Evolutionary conservation across 176 grass and related monocot species (phyloP), one percentile per base, ranked within the genome.

Genomic region (Guadua angustifolia): DNA sequence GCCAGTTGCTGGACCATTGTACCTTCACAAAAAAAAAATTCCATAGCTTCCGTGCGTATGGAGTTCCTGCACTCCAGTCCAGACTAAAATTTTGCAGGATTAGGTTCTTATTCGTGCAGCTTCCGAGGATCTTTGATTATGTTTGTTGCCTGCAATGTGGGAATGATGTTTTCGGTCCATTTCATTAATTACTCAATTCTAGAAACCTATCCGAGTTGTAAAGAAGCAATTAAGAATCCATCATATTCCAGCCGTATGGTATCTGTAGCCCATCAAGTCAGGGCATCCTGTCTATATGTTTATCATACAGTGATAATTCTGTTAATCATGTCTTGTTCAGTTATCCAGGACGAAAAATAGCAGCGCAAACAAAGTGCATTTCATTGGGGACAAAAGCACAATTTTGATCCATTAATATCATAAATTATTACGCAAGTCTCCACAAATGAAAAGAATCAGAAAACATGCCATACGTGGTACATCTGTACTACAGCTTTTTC

Each of bases 371-470:
- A 26, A 15, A 24, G 9, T 39, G 21, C 9, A 63, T 6, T 51
- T 53, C 74, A 47, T 10, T 6, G 18, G 1, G 29, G 5, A 17
- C 17, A 32, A 1, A 18, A 8, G 21, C 11, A 61, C 39, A 69
- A 68, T 42, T 16, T 22, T 24, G 1, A 55, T 29, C 49, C 42
- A 18, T 35, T 38, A 63, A 72, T 40, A 22, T 36, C 24, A 26
- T 7, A 42, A 7, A 50, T 73, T 90, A 73, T 68, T 83, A n/a
- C 6, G 5, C 0, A 18, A 24, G 7, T 39, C 42, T 78, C 51
- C 66, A 49, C 7, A 69, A 90, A 90, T 83, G 79, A 83, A 87
- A 87, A 83, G 22, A 87, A 87, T 79, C 14, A 73, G 56, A n/a
- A 18, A 75, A 42, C 55, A 88, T 73, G 72, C 40, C 79, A 83